Conservation (phyloP, 1,284 basidiomycete genomes). For the Boletus semigastroideus region DNA sequence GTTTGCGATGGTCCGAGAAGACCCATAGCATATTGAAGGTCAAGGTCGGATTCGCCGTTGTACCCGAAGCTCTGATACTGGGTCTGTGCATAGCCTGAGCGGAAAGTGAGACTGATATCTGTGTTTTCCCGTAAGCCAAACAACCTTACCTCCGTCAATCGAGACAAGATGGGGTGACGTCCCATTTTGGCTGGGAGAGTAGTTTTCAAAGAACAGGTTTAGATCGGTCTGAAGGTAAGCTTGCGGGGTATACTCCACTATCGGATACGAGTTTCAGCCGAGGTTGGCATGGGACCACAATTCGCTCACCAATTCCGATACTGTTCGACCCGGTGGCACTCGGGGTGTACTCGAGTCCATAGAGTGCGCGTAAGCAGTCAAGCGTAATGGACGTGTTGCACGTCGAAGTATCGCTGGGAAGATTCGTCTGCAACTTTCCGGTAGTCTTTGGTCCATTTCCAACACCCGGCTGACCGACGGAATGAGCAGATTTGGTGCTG, state of each 20-base stretch:
- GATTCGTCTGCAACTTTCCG: constrained; percentile 23
- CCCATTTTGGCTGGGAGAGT: constrained; percentile 18
- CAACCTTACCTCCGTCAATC: constrained; percentile 28
- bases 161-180: constrained; percentile 21
- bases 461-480: constrained; percentile 34
- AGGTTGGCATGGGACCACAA: background rate
- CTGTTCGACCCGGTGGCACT: constrained; percentile 34
- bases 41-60: constrained; percentile 51
- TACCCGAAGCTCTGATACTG: constrained; percentile 35
- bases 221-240: constrained; percentile 46
- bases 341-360: constrained; percentile 21
- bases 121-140: background rate
- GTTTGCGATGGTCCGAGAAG: constrained; percentile 39
- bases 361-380: constrained; percentile 46
- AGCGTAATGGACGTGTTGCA: constrained; percentile 47
- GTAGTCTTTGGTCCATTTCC: constrained; percentile 34
- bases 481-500: background rate
- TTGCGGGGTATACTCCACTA: constrained; percentile 29
- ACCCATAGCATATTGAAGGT: constrained; percentile 49
- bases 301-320: constrained; percentile 45
- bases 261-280: background rate
- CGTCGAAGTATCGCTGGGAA: constrained; percentile 12
- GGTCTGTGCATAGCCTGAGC: constrained; percentile 37
- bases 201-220: constrained; percentile 43
- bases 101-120: constrained; percentile 5